Evolutionary conservation across 768 basidiomycete genomes (phyloP).

Genomic region (Lentinula sp.): DNA sequence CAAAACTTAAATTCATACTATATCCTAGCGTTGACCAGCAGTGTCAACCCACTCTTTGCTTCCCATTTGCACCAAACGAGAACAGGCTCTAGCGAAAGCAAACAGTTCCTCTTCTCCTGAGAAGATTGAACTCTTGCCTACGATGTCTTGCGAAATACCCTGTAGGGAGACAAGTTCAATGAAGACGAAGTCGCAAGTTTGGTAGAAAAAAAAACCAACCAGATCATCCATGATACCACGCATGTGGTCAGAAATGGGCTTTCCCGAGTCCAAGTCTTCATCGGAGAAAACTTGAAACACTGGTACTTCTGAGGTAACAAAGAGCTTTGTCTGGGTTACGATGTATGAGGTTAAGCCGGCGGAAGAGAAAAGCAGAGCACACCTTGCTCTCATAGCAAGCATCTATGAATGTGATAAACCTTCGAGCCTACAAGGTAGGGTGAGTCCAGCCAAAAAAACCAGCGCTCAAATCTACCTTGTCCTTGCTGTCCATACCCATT

Average conservation of each 20-base stretch:
- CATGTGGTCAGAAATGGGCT: constrained; percentile 74
- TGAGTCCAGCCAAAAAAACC: background rate
- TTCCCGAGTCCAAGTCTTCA: constrained; percentile 34
- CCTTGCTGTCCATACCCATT: constrained; percentile 83
- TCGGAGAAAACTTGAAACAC: constrained; percentile 88
- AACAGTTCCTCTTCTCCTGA: constrained; percentile 96
- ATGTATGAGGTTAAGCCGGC: background rate
- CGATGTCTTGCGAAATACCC: constrained; percentile 73
- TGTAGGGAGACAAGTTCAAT: constrained; percentile 20
- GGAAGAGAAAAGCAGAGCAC: constrained; percentile 8
- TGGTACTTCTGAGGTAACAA: constrained; percentile 89
- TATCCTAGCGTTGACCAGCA: constrained; percentile 23
- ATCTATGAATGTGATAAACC: constrained; percentile 98
- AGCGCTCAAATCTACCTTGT: constrained; percentile 46
- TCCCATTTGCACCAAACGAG: constrained; percentile 83
- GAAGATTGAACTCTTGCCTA: constrained; percentile 86
- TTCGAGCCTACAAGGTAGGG: constrained; percentile 52
- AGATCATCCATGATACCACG: constrained; percentile 93
- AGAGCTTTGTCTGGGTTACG: constrained; percentile 68
- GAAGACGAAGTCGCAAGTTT: background rate
- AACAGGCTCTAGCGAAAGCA: constrained; percentile 93
- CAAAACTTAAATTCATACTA: background rate
- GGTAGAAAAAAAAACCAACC: constrained; percentile 37
- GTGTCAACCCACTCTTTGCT: constrained; percentile 78
- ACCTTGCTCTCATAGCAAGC: constrained; percentile 92